Evolutionary conservation across 164 flowering plant species (phyloP), one percentile per base, ranked within the genome.

Genomic region (Sextonia rubra): DNA sequence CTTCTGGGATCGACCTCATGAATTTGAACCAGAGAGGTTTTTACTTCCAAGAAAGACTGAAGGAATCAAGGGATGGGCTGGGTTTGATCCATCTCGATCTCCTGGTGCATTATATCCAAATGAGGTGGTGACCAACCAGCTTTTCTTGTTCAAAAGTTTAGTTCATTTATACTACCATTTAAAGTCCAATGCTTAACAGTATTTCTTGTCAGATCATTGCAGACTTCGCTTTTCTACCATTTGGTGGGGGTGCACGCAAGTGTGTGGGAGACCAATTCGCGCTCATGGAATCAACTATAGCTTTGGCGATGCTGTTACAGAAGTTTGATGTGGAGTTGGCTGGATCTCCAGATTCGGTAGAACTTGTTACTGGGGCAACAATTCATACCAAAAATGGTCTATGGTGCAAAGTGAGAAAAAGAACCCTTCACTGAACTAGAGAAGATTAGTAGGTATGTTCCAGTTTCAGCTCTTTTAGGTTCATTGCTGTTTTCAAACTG

Each of bases 241-340:
- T 95, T 76, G 99, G 99, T 0, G 98, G 99, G 23, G 99, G 99
- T 6, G 93, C 97, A 63, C 90, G 97, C 69, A 95, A 93, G 80
- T 95, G 99, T 60, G 93, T 95, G 1, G 99, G 99, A 22, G 99
- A 95, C 80, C 99, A 95, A 74, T 95, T 95, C 78, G 98, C 99
- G 0, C 89, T 93, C n/a, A 88, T 93, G 93, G 99, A 93, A 74
- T 95, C 99, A 27, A 90, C 97, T 1, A 82, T 91, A 12, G 96
- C 92, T 24, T 81, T 95, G 87, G 86, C 91, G 17, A 80, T 88
- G 94, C 65, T 95, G 73, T 74, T 95, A 62, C 94, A 91, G 78
- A 95, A 88, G 77, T 95, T 92, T 66, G 92, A 89, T 72, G 89
- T 95, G 55, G 87, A 88, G 84, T 81, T 95, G 66, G 87, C 72